Evolutionary conservation across 768 basidiomycete species (phyloP), one percentile per base, ranked within the genome.

Genomic region (Tulasnella sp.): DNA sequence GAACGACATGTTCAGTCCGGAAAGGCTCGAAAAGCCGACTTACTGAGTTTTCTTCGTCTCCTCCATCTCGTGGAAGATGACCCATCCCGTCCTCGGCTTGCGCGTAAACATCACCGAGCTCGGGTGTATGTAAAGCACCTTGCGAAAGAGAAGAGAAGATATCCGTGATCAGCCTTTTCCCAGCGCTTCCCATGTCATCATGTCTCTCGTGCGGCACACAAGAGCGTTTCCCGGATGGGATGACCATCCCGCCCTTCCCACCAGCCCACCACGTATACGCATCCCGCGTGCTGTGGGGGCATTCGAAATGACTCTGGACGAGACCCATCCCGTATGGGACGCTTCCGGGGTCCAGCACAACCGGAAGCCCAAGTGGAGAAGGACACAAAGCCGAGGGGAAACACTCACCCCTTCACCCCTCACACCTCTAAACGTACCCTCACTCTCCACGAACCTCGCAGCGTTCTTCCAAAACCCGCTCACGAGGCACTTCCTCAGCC

Each of bases 21-120:
- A 35, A 44, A 29, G 1, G 1, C 0, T 22, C 6, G 3, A 11
- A 47, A 8, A n/a, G 11, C 16, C 11, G 52, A 79, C 91, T 77
- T 76, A 92, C 92, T 92, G 95, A 47, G 88, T 89, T 78, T 95
- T 97, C 75, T 94, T 95, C 0, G 97, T 98, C 80, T 98, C 96
- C 77, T 98, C 90, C 82, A 97, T 89, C 79, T 98, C 95, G 77
- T 98, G 94, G 77, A 90, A 98, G 9, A 99, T 83, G 3, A 99
- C 92, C 93, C 94, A 98, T 7, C 92, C 92, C 0, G 90, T 90
- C 29, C 88, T 86, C 9, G 97, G 92, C 77, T 92, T 95, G 52
- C 97, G 83, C 0, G 94, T 97, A 78, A 98, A 98, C 67, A 98
- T 81, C 7, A 97, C 94, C 0, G 95, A 97, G 7, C 89, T 93